These are phyloP conservation scores for Pisolithus albus DNA, from an alignment of 768 basidiomycete genomes.

Conservation along the genomic window DNA sequence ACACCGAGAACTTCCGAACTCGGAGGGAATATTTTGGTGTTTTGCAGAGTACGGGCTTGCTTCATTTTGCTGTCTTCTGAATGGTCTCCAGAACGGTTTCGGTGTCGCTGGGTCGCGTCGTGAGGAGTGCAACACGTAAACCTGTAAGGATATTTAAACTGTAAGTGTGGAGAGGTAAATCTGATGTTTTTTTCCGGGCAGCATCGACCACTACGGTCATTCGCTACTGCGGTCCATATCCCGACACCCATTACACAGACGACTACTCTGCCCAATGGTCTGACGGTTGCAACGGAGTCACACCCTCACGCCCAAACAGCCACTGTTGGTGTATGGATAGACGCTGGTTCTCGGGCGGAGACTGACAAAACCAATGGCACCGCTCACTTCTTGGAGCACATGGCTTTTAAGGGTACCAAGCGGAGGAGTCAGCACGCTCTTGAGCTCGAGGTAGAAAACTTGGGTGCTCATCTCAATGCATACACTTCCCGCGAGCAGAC, in stretches of 20 bases:
- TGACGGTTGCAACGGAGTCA: conserved; percentile 90
- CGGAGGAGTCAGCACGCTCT: conserved; percentile 82
- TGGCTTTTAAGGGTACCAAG: conserved; percentile 96
- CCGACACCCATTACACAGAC: conserved; percentile 79
- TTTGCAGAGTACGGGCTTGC: background rate
- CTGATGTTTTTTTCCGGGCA: no score
- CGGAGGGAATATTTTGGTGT: conserved; percentile 12
- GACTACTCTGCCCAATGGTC: conserved; percentile 88
- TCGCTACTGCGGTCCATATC: conserved; percentile 65
- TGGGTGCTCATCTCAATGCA: conserved; percentile 95
- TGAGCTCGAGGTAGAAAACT: conserved; percentile 96
- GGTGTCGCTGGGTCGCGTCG: conserved; percentile 35
- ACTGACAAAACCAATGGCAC: conserved; percentile 92
- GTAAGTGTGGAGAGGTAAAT: conserved; percentile 18
- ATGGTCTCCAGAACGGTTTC: conserved; percentile 45
- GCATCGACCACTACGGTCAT: conserved; percentile 50
- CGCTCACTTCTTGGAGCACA: conserved; percentile 97
- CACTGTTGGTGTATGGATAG: conserved; percentile 99
- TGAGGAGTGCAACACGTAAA: conserved; percentile 33
- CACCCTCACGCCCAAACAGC: conserved; percentile 91
- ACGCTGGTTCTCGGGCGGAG: conserved; percentile 96
- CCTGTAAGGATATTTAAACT: conserved; percentile 24
- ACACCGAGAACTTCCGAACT: conserved; percentile 27
- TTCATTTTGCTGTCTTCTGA: conserved; percentile 20
- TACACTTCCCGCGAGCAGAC: conserved; percentile 99